Percentiles rank a stretch among this genome's conserved stretches.
Evolutionary conservation across 371 early-diverging fungal species (phyloP).

Genomic region (Rhizomucor pusillus): DNA sequence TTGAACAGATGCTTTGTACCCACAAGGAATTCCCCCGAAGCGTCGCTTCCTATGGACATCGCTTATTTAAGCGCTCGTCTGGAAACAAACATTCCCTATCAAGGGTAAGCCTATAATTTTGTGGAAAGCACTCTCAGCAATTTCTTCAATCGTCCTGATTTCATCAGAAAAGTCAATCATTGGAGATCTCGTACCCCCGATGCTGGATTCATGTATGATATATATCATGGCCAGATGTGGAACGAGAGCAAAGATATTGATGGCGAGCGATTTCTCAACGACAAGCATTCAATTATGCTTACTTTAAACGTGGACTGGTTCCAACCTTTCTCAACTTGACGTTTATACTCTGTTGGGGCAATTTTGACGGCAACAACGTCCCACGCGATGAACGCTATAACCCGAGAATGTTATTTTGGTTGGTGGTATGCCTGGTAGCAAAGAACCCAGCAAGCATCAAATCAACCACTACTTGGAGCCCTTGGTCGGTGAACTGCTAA

Average conservation of each 20-base stretch:
- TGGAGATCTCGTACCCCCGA: background rate
- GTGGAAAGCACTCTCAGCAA: background rate
- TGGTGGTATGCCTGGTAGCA: slow-evolving; percentile 9
- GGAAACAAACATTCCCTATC: background rate
- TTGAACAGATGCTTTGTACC: background rate
- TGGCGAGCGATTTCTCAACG: background rate
- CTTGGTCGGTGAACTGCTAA: slow-evolving; percentile 8
- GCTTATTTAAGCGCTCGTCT: background rate
- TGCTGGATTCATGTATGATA: background rate
- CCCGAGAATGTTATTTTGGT: slow-evolving; percentile 10
- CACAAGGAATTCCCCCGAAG: background rate
- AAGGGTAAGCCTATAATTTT: background rate
- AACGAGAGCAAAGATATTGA: background rate
- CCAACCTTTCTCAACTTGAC: background rate
- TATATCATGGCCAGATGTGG: background rate
- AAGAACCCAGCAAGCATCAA: slow-evolving; percentile 2
- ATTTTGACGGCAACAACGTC: slow-evolving; percentile 13
- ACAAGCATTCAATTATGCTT: background rate
- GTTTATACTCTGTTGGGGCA: slow-evolving; percentile 6
- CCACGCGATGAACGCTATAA: slow-evolving; percentile 9
- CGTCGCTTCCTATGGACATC: background rate
- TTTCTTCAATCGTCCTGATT: background rate
- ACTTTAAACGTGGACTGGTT: slow-evolving; percentile 17
- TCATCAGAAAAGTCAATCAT: background rate
- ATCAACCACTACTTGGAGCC: slow-evolving; percentile 13